These are phyloP conservation scores for Cucumis sativus DNA, from an alignment of 306 rosid genomes.

Conservation along the genomic window DNA sequence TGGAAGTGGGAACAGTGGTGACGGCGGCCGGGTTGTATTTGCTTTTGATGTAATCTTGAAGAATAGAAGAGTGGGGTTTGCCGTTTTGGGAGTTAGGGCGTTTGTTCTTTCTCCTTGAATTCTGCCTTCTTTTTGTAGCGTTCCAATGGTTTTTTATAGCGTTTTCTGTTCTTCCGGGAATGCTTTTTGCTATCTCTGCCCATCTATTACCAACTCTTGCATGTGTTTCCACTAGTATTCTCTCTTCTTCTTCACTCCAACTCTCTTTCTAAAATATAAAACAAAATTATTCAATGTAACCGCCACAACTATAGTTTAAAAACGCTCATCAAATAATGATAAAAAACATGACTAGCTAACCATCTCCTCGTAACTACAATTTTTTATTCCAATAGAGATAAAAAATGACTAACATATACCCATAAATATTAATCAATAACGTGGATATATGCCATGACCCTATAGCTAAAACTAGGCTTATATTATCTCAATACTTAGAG, in stretches of 20 bases:
- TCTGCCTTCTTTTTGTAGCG: slow-evolving; percentile 79
- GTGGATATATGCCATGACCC: not conserved
- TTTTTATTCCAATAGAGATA: not conserved
- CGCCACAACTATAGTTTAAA: not conserved
- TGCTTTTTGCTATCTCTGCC: slow-evolving; percentile 75
- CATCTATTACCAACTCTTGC: slow-evolving; percentile 57
- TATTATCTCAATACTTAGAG: not conserved
- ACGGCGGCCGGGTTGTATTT: not conserved
- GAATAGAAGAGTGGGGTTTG: slow-evolving; percentile 48
- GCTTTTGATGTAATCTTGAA: slow-evolving; percentile 58
- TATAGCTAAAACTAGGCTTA: not conserved
- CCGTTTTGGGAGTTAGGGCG: slow-evolving; percentile 22
- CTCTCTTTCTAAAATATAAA: slow-evolving; percentile 42
- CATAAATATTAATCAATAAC: too few relatives aligned
- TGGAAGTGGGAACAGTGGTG: not conserved
- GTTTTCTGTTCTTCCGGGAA: slow-evolving; percentile 78
- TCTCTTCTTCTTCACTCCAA: slow-evolving; percentile 82
- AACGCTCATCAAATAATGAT: not conserved
- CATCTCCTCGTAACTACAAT: not conserved
- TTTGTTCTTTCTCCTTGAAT: slow-evolving; percentile 59
- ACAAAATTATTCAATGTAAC: not conserved
- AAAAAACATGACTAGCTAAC: not conserved
- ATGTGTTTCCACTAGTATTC: slow-evolving; percentile 48
- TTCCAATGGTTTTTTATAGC: slow-evolving; percentile 94
- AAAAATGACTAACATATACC: not conserved